Conservation (phyloP, 345 rosid genomes). For the Microcos paniculata region DNA sequence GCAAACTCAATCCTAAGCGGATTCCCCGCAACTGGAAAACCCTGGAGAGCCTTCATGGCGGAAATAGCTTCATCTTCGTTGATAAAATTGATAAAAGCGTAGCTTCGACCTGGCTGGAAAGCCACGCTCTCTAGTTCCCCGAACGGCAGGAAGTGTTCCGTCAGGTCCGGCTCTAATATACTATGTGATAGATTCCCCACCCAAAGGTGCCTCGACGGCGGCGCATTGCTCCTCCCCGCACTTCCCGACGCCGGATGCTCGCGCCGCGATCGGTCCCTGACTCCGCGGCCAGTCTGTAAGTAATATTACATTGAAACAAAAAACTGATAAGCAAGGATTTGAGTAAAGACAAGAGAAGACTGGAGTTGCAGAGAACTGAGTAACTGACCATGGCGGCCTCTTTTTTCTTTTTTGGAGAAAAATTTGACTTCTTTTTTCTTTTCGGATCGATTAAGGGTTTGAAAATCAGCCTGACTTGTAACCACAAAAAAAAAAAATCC, state of each 20-base stretch:
- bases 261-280: conserved; percentile 45
- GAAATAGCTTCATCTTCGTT: conserved; percentile 71
- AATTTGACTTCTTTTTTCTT: neutral
- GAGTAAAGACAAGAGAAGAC: conserved; percentile 1
- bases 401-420: neutral
- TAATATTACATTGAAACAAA: neutral
- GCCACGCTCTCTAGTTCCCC: conserved; percentile 86
- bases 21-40: conserved; percentile 67
- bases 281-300: conserved; percentile 38
- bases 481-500: too few relatives aligned
- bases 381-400: conserved; percentile 20
- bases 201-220: conserved; percentile 93
- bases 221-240: conserved; percentile 40
- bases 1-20: conserved; percentile 94
- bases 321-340: neutral
- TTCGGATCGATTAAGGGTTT: neutral
- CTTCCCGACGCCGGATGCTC: conserved; percentile 24
- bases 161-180: conserved; percentile 52
- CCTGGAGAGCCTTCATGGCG: conserved; percentile 74
- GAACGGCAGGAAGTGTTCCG: conserved; percentile 48
- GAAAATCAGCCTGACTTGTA: neutral
- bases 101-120: conserved; percentile 81
- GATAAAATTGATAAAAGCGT: conserved; percentile 68
- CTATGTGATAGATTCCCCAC: conserved; percentile 81
- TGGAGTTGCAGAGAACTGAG: neutral